These are phyloP conservation scores for Jasminum sambac DNA, from an alignment of 257 asterid species.

Conservation along the genomic window DNA sequence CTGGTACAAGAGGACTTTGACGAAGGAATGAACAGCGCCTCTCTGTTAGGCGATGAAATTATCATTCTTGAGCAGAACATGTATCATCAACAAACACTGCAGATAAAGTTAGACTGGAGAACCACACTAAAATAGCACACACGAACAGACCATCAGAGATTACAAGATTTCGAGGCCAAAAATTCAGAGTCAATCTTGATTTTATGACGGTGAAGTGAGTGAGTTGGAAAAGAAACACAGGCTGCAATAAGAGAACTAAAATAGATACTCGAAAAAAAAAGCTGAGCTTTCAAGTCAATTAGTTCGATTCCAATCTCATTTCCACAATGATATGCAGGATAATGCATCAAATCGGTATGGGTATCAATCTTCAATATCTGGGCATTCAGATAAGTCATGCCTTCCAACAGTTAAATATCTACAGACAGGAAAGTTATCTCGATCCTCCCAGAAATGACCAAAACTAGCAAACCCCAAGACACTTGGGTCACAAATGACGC, in stretches of 20 bases:
- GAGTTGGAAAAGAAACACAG: constrained; percentile 1
- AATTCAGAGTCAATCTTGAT: constrained; percentile 30
- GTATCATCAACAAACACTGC: background rate
- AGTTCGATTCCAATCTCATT: constrained; percentile 23
- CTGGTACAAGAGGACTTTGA: background rate
- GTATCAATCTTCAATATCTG: constrained; percentile 25
- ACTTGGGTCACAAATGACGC: constrained; percentile 1
- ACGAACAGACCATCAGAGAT: constrained; percentile 21
- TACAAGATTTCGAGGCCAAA: constrained; percentile 31
- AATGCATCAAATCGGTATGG: background rate
- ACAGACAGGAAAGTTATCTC: constrained; percentile 31
- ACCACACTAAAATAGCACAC: constrained; percentile 5
- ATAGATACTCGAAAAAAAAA: constrained; percentile 28
- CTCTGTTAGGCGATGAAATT: background rate
- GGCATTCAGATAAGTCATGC: constrained; percentile 20
- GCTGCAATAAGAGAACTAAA: constrained; percentile 23
- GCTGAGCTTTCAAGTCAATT: constrained; percentile 25
- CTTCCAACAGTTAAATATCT: constrained; percentile 28
- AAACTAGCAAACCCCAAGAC: constrained; percentile 11
- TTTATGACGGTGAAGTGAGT: constrained; percentile 12
- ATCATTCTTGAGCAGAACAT: background rate
- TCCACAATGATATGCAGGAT: constrained; percentile 14
- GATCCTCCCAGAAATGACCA: constrained; percentile 28
- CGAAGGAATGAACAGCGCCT: background rate
- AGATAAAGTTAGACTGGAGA: background rate